phyloP scores from a whole-genome alignment of 2,329 filamentous ascomycete species.

The Didymosphaeria variabile region DNA sequence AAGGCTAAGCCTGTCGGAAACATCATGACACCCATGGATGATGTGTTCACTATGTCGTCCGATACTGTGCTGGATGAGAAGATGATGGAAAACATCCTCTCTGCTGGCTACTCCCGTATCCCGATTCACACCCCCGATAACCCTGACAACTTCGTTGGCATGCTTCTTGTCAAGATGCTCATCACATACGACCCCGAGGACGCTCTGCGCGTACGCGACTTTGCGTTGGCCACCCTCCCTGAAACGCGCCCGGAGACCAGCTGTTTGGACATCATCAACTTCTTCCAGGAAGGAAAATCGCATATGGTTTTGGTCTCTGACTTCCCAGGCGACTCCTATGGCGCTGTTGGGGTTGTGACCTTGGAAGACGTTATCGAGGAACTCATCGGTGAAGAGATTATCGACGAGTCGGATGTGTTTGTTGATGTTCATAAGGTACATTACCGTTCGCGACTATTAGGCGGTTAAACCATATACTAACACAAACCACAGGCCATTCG shows the following conservation, averaged over 20 bases:
- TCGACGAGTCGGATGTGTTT: constrained; percentile 98
- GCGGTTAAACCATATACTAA: constrained; percentile 5
- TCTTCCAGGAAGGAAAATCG: constrained; percentile 98
- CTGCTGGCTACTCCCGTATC: constrained; percentile 93
- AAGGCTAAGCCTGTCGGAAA: constrained; percentile 94
- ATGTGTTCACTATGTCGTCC: constrained; percentile 96
- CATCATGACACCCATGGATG: constrained; percentile 99
- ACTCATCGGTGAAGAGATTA: constrained; percentile 98
- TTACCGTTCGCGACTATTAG: neutral
- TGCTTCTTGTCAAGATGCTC: constrained; percentile 97
- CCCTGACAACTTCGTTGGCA: constrained; percentile 88
- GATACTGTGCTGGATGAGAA: constrained; percentile 91
- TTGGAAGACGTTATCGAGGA: constrained; percentile 98
- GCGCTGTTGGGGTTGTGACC: constrained; percentile 91
- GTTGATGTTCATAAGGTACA: constrained; percentile 87
- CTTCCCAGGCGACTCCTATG: constrained; percentile 86
- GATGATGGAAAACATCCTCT: constrained; percentile 93
- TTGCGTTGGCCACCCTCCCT: constrained; percentile 90
- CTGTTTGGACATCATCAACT: constrained; percentile 98
- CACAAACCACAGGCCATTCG: constrained; percentile 71
- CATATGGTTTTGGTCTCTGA: constrained; percentile 98
- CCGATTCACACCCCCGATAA: constrained; percentile 91
- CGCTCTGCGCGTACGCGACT: constrained; percentile 83
- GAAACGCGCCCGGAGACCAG: constrained; percentile 96
- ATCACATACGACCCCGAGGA: constrained; percentile 99